Evolutionary conservation across 2,329 filamentous ascomycete genomes (phyloP), one percentile per base, ranked within the genome.

Genomic region (Botryotinia calthae): DNA sequence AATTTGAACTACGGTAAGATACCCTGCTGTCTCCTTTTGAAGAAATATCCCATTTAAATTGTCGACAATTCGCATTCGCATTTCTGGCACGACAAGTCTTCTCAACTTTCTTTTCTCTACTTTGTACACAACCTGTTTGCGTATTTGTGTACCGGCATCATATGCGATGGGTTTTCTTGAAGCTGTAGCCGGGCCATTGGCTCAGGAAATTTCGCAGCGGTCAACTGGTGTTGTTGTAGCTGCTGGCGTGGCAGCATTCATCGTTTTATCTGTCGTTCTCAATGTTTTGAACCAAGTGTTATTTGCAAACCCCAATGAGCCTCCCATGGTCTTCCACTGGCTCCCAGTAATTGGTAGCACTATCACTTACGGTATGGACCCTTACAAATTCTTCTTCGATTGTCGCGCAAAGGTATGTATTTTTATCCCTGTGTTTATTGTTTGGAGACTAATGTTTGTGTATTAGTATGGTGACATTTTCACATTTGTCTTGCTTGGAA

Each of bases 361-460:
- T 74, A 86, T 98, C 79, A 93, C 89, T 62, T 99, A 98, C 84
- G 95, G 95, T 82, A 98, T 98, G 83, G 94, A 98, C 80, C 95
- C 95, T 25, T 95, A 93, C 80, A 86, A 86, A 69, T 98, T 98
- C 87, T 97, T 98, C 85, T 88, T 88, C 77, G 79, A 86, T 78
- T 88, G 90, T 86, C 81, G 90, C 78, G 86, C 88, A 79, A 97
- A 97, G 90, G 93, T 94, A 79, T 75, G 84, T 82, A 59, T 22
- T 18, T 18, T 62, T 61, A 82, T 87, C 87, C 79, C n/a, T 4
- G 16, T 42, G 28, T 72, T 73, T 48, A 51, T 54, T 37, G 76
- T 64, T 34, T 73, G 54, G 51, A 34, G 56, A 54, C 72, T 75
- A 31, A 74, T 75, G 64, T 28, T 56, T 34, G 59, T 51, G 64